phyloP scores from a whole-genome alignment of 2,329 filamentous ascomycete genomes.

The Venturia oleaginea region DNA sequence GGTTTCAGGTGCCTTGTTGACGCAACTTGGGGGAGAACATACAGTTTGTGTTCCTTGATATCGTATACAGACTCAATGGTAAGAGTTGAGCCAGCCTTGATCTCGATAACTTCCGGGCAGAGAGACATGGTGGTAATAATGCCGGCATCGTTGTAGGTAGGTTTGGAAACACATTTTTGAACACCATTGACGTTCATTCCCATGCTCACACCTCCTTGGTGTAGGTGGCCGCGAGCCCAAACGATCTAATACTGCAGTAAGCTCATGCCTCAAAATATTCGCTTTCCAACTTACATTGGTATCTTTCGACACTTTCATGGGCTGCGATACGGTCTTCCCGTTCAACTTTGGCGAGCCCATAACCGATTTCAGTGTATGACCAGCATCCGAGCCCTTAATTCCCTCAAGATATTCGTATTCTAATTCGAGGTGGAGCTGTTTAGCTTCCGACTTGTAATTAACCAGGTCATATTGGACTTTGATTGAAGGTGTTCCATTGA shows the following conservation, averaged over 20 bases:
- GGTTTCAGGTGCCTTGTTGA: background rate
- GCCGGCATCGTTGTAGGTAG: conserved; percentile 8
- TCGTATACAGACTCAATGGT: conserved; percentile 12
- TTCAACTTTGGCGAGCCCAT: conserved; percentile 1
- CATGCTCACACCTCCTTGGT: conserved; percentile 12
- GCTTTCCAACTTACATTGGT: background rate
- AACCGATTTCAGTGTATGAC: conserved; percentile 9
- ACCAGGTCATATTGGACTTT: conserved; percentile 9
- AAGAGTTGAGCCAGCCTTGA: conserved; percentile 9
- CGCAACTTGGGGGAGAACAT: background rate
- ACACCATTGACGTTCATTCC: conserved; percentile 5
- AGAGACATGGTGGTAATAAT: conserved; percentile 12
- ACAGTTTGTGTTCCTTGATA: conserved; percentile 11
- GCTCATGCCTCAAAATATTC: background rate
- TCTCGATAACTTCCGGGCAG: conserved; percentile 7
- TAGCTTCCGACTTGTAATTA: conserved; percentile 8
- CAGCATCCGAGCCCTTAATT: background rate
- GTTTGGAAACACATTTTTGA: conserved; percentile 2
- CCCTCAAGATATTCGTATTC: conserved; percentile 13
- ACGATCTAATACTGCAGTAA: background rate
- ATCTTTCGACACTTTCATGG: conserved; percentile 2
- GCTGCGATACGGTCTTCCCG: background rate
- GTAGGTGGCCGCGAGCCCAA: conserved; percentile 12
- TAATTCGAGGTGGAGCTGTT: conserved; percentile 7
- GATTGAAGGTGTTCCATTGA: background rate